A percentile compares a stretch with the other conserved stretches of the same genome.
phyloP scores from a whole-genome alignment of 257 asterid species.

The Fraxinus excelsior region DNA sequence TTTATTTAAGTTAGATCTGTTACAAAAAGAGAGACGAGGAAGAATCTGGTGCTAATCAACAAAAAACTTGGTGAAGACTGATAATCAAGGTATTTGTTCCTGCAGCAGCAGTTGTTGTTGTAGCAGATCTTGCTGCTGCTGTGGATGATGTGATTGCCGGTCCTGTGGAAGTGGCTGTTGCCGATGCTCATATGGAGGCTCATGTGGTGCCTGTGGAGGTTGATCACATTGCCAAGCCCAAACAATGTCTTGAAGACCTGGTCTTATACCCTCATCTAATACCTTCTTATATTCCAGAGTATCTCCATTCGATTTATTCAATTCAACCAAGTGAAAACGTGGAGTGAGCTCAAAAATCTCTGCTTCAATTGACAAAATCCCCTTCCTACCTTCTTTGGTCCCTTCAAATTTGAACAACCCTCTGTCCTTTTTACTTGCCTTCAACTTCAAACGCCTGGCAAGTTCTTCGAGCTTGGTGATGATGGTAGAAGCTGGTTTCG shows the following conservation, averaged over 20 bases:
- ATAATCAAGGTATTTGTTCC: slow-evolving; percentile 50
- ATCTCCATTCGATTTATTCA: slow-evolving; percentile 77
- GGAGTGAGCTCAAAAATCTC: slow-evolving; percentile 79
- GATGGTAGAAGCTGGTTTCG: slow-evolving; percentile 61
- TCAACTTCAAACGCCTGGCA: slow-evolving; percentile 63
- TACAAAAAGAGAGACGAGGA: background rate
- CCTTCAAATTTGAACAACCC: slow-evolving; percentile 77
- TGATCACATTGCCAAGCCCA: slow-evolving; percentile 76
- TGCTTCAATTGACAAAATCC: slow-evolving; percentile 60
- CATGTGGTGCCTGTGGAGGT: slow-evolving; percentile 24
- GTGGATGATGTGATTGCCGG: slow-evolving; percentile 15
- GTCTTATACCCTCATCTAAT: slow-evolving; percentile 60
- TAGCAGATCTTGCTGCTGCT: slow-evolving; percentile 14
- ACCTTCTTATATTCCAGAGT: slow-evolving; percentile 66
- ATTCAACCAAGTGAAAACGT: slow-evolving; percentile 69
- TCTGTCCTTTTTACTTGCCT: slow-evolving; percentile 59
- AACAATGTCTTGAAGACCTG: slow-evolving; percentile 79
- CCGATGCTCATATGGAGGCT: slow-evolving; percentile 23
- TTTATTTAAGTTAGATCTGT: background rate
- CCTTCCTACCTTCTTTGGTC: slow-evolving; percentile 70
- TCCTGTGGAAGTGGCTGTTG: slow-evolving; percentile 16
- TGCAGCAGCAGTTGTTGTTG: slow-evolving; percentile 34
- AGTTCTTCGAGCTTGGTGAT: slow-evolving; percentile 73
- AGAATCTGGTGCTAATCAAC: slow-evolving; percentile 8
- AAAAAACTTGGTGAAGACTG: background rate